These are phyloP conservation scores for Castanea sativa DNA, from an alignment of 306 rosid genomes.

Conservation along the genomic window DNA sequence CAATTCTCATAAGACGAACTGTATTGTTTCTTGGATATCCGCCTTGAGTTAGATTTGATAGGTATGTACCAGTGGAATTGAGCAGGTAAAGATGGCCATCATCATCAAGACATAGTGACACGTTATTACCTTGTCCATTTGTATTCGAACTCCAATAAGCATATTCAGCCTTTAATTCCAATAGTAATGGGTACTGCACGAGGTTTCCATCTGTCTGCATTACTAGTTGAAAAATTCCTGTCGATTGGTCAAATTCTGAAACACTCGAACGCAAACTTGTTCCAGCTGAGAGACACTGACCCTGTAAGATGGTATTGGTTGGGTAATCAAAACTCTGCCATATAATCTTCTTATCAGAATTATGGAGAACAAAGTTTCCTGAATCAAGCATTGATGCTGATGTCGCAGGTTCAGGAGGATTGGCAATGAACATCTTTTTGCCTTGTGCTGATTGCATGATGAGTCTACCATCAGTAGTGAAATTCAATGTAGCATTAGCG, in stretches of 20 bases:
- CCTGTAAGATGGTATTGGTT: neutral
- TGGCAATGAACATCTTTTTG: neutral
- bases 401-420: neutral
- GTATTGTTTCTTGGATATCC: neutral
- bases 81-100: slow-evolving; percentile 1
- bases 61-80: neutral
- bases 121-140: neutral
- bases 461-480: neutral
- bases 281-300: neutral
- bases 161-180: neutral
- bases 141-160: neutral
- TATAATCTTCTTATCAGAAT: neutral
- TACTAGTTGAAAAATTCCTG: neutral
- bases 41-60: neutral
- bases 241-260: neutral
- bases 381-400: neutral
- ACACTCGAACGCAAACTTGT: neutral
- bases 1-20: neutral
- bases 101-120: neutral
- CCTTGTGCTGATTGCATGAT: neutral
- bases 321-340: neutral
- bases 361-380: neutral
- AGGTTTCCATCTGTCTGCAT: neutral
- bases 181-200: neutral
- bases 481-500: neutral